These are phyloP conservation scores for Zhuliangozyma blackwelliae DNA, from an alignment of 1,139 yeast genomes.

Conservation along the genomic window DNA sequence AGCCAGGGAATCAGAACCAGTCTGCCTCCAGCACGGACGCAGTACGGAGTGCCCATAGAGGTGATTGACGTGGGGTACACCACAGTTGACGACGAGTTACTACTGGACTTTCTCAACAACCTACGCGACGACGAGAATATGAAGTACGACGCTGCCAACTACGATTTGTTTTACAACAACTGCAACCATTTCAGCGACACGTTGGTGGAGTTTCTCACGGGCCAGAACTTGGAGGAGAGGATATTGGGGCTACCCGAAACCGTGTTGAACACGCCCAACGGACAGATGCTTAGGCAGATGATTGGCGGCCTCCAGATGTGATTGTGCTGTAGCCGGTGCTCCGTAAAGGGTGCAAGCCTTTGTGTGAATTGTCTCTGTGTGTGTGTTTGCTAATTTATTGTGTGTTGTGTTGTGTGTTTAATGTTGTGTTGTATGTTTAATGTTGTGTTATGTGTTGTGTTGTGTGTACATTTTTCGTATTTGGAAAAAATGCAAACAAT, in stretches of 20 bases:
- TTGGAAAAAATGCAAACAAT: not conserved
- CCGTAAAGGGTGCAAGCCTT: conserved; percentile 8
- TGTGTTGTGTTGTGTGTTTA: not conserved
- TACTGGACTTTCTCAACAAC: conserved; percentile 51
- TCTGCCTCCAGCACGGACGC: conserved; percentile 47
- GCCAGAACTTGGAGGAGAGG: conserved; percentile 43
- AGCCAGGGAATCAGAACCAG: conserved; percentile 55
- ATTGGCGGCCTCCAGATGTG: conserved; percentile 15
- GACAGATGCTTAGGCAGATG: conserved; percentile 38
- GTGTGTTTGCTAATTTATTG: not conserved
- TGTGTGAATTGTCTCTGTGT: not conserved
- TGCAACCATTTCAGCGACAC: conserved; percentile 68
- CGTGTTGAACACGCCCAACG: conserved; percentile 60
- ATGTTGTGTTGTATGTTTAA: not conserved
- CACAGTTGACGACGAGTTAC: conserved; percentile 46
- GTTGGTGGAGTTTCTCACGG: conserved; percentile 55
- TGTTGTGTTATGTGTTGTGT: not conserved
- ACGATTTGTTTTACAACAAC: conserved; percentile 61
- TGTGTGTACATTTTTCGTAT: not conserved
- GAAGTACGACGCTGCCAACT: conserved; percentile 45
- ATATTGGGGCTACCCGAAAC: conserved; percentile 52
- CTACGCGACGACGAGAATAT: conserved; percentile 33
- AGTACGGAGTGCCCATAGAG: conserved; percentile 56
- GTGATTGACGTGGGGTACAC: conserved; percentile 55
- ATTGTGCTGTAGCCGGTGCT: not conserved